A percentile compares a stretch with the other conserved stretches of the same genome.
Evolutionary conservation across 2,329 filamentous ascomycete species (phyloP).

Genomic region (Blastomyces parvus): DNA sequence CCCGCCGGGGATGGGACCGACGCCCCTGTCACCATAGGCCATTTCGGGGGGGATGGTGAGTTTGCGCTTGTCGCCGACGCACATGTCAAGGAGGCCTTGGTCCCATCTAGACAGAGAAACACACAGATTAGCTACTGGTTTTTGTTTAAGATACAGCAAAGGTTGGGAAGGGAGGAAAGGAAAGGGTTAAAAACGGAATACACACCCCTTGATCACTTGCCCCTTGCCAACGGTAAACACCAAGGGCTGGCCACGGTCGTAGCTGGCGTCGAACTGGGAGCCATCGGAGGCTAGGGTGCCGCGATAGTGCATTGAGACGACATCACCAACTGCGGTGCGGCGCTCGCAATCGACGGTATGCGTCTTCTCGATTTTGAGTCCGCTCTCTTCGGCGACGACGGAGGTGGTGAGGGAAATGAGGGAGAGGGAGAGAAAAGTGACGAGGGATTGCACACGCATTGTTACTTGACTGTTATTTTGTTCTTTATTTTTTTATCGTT

Average conservation of each 20-base stretch:
- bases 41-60: conserved; percentile 81
- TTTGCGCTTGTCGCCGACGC: conserved; percentile 83
- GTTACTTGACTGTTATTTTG: background rate
- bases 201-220: conserved; percentile 79
- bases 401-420: conserved; percentile 29
- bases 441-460: conserved; percentile 8
- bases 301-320: conserved; percentile 76
- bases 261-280: conserved; percentile 72
- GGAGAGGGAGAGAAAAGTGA: conserved; percentile 20
- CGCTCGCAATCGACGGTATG: conserved; percentile 63
- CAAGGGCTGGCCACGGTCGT: conserved; percentile 68
- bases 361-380: conserved; percentile 70
- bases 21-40: conserved; percentile 66
- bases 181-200: conserved; percentile 15
- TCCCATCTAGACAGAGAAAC: conserved; percentile 59
- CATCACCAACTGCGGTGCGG: conserved; percentile 67
- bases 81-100: conserved; percentile 83
- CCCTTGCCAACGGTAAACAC: conserved; percentile 69
- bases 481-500: background rate
- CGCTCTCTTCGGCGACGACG: conserved; percentile 39
- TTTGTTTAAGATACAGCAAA: background rate
- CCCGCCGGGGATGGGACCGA: conserved; percentile 75
- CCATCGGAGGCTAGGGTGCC: conserved; percentile 68
- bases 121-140: background rate
- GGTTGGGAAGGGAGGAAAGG: background rate